Conservation (phyloP, 768 basidiomycete genomes). For the Asterophora lycoperdoides region DNA sequence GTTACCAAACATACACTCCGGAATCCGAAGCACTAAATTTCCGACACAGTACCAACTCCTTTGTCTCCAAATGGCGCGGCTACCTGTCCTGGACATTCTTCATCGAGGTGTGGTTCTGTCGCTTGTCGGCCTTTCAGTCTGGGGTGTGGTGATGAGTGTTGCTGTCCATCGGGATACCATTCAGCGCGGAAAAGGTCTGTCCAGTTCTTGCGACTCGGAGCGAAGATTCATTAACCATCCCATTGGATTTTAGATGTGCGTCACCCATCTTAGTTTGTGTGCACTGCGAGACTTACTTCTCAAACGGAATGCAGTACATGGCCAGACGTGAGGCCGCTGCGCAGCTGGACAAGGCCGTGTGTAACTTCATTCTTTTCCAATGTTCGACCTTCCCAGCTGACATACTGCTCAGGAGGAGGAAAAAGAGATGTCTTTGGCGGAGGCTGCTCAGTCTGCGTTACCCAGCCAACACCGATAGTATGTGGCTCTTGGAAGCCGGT, state of each 20-base stretch:
- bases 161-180: slow-evolving; percentile 52
- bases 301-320: slow-evolving; percentile 24
- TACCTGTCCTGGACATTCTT: slow-evolving; percentile 40
- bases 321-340: slow-evolving; percentile 26
- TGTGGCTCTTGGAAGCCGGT: no score
- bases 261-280: background rate
- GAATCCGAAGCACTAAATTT: background rate
- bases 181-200: slow-evolving; percentile 51
- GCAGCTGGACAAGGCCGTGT: slow-evolving; percentile 28
- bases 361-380: slow-evolving; percentile 2
- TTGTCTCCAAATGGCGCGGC: slow-evolving; percentile 17
- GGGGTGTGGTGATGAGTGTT: slow-evolving; percentile 50
- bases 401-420: slow-evolving; percentile 31
- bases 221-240: slow-evolving; percentile 4
- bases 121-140: slow-evolving; percentile 47
- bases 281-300: background rate
- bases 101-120: slow-evolving; percentile 55
- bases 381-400: background rate
- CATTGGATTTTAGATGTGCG: slow-evolving; percentile 27
- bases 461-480: slow-evolving; percentile 8
- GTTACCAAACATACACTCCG: background rate
- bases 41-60: background rate
- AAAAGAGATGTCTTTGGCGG: slow-evolving; percentile 36
- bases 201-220: background rate
- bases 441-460: slow-evolving; percentile 35